Evolutionary conservation across 148 eudicot genomes (phyloP).

Genomic region (Pharnaceum exiguum): DNA sequence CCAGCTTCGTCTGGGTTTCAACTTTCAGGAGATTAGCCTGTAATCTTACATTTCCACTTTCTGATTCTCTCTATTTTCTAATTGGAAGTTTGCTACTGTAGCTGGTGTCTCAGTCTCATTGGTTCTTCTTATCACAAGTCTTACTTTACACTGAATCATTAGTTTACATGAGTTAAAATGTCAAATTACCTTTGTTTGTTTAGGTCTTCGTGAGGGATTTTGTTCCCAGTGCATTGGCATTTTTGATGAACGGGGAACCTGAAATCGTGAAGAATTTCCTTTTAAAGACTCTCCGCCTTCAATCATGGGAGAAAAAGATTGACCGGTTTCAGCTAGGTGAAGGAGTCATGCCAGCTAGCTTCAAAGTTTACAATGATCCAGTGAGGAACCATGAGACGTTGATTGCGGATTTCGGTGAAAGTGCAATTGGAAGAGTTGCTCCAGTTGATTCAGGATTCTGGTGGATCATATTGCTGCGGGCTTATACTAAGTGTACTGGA

Average conservation of each 20-base stretch:
- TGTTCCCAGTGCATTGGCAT: constrained; percentile 97
- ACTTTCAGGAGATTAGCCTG: too few species aligned
- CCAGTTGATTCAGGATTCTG: constrained; percentile 97
- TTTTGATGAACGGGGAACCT: constrained; percentile 91
- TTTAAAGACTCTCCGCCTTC: constrained; percentile 85
- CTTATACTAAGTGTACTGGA: constrained; percentile 87
- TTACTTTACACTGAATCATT: too few species aligned
- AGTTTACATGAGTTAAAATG: too few species aligned
- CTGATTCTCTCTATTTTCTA: too few species aligned
- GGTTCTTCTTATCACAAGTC: neutral
- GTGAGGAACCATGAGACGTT: constrained; percentile 74
- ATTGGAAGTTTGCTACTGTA: too few species aligned
- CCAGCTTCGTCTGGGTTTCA: too few species aligned
- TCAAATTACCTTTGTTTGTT: constrained; percentile 6
- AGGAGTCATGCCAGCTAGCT: constrained; percentile 99
- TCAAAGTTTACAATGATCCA: constrained; percentile 85
- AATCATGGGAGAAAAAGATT: constrained; percentile 92
- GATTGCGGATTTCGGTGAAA: constrained; percentile 95
- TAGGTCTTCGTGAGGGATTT: constrained; percentile 98
- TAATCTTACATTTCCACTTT: too few species aligned
- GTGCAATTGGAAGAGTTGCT: constrained; percentile 96
- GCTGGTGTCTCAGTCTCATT: too few species aligned
- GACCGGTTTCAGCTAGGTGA: constrained; percentile 88
- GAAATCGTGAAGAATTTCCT: constrained; percentile 86
- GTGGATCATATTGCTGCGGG: constrained; percentile 96